phyloP scores from a whole-genome alignment of 2,329 filamentous ascomycete species.

The Metarhizium brunneum region DNA sequence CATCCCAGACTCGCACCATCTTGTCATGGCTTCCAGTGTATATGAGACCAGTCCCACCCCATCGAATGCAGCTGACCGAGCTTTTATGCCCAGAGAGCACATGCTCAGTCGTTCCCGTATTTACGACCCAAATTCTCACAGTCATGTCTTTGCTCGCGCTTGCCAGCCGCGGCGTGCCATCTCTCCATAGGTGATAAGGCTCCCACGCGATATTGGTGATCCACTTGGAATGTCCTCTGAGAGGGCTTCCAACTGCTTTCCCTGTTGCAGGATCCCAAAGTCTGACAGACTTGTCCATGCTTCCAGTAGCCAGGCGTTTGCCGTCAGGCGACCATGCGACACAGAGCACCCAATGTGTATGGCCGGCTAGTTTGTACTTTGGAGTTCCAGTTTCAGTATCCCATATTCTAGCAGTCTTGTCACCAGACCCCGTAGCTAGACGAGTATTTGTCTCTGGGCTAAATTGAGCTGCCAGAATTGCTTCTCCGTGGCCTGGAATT shows the following conservation, averaged over 20 bases:
- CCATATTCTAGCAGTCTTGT: constrained; percentile 87
- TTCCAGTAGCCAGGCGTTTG: constrained; percentile 72
- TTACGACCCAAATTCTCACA: constrained; percentile 76
- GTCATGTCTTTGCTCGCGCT: constrained; percentile 87
- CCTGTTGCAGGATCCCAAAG: constrained; percentile 84
- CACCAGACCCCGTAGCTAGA: constrained; percentile 82
- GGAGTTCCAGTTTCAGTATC: constrained; percentile 91
- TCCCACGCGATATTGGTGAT: constrained; percentile 87
- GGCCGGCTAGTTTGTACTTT: constrained; percentile 74
- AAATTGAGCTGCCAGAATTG: constrained; percentile 80
- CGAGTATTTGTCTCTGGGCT: constrained; percentile 68
- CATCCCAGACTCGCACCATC: constrained; percentile 85
- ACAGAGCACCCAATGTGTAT: constrained; percentile 82
- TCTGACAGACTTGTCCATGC: constrained; percentile 86
- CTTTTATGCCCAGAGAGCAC: constrained; percentile 83
- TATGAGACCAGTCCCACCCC: constrained; percentile 82
- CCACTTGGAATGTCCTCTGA: constrained; percentile 86
- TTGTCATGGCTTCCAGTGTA: constrained; percentile 88
- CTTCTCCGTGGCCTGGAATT: constrained; percentile 84
- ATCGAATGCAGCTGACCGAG: constrained; percentile 81
- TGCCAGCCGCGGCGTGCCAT: constrained; percentile 68
- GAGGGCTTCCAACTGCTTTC: constrained; percentile 50
- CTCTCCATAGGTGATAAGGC: constrained; percentile 74
- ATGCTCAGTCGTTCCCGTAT: constrained; percentile 68
- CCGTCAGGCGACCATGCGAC: constrained; percentile 85